Conservation (phyloP, 2,329 filamentous ascomycete species). For the Penicillium sp. region DNA sequence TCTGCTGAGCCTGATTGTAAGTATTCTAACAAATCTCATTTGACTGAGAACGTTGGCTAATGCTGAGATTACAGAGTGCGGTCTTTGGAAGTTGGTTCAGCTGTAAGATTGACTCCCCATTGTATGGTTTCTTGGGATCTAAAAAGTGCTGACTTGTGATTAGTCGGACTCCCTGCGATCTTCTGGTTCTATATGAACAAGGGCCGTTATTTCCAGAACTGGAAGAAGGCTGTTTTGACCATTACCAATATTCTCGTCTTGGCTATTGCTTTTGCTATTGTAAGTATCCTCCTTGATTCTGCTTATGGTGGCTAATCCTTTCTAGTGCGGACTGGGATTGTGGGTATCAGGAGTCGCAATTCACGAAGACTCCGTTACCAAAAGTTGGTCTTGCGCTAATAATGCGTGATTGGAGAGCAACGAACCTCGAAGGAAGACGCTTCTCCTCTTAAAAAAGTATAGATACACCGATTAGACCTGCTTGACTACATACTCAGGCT, state of each 20-base stretch:
- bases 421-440: background rate
- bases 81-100: constrained; percentile 61
- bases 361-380: constrained; percentile 19
- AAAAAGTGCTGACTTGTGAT: constrained; percentile 4
- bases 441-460: background rate
- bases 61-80: constrained; percentile 32
- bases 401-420: constrained; percentile 10
- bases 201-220: constrained; percentile 26
- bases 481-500: too few species aligned
- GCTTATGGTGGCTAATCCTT: constrained; percentile 1
- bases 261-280: constrained; percentile 18
- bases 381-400: constrained; percentile 23
- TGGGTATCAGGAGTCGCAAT: constrained; percentile 24
- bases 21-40: background rate
- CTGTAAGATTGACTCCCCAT: constrained; percentile 20
- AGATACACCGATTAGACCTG: background rate
- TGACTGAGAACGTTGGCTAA: constrained; percentile 5
- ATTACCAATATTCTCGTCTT: constrained; percentile 20
- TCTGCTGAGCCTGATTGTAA: constrained; percentile 52
- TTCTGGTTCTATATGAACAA: constrained; percentile 32
- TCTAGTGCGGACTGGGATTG: constrained; percentile 22
- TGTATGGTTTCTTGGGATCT: background rate
- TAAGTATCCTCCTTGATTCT: constrained; percentile 7
- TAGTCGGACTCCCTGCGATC: constrained; percentile 34
- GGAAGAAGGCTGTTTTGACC: constrained; percentile 24